Evolutionary conservation across 2,329 filamentous ascomycete genomes (phyloP).

Genomic region (Ciborinia camelliae): DNA sequence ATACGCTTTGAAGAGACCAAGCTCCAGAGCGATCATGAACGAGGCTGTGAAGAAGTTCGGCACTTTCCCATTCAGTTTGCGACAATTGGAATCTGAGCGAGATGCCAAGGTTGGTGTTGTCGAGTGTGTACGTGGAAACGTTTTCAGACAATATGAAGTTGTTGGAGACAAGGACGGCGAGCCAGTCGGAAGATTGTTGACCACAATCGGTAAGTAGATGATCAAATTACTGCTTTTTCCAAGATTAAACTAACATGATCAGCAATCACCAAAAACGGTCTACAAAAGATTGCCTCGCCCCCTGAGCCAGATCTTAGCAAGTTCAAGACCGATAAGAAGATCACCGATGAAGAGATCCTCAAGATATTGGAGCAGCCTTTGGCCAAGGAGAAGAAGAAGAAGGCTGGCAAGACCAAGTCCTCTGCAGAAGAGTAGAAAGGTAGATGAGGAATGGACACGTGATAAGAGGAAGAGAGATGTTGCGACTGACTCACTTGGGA

Average conservation of each 20-base stretch:
- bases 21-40: slow-evolving; percentile 85
- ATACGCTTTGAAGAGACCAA: slow-evolving; percentile 90
- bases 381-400: slow-evolving; percentile 66
- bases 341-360: slow-evolving; percentile 90
- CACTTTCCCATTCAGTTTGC: slow-evolving; percentile 94
- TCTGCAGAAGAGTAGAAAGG: slow-evolving; percentile 34
- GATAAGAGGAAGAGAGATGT: slow-evolving; percentile 15
- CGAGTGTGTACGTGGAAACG: slow-evolving; percentile 89
- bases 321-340: slow-evolving; percentile 96
- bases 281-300: slow-evolving; percentile 79
- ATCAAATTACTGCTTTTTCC: not conserved
- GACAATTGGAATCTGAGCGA: slow-evolving; percentile 95
- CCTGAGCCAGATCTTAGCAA: slow-evolving; percentile 73
- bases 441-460: slow-evolving; percentile 40
- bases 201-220: slow-evolving; percentile 76
- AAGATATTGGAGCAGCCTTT: slow-evolving; percentile 90
- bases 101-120: slow-evolving; percentile 93
- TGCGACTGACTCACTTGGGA: not conserved
- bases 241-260: slow-evolving; percentile 32
- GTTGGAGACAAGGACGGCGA: slow-evolving; percentile 88
- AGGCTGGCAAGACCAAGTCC: slow-evolving; percentile 44
- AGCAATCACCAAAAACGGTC: slow-evolving; percentile 97
- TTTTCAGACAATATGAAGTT: slow-evolving; percentile 94
- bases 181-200: slow-evolving; percentile 81
- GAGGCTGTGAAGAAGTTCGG: slow-evolving; percentile 98